Evolutionary conservation across 2,329 filamentous ascomycete genomes (phyloP), one percentile per base, ranked within the genome.

Genomic region (Colletotrichum lentis): DNA sequence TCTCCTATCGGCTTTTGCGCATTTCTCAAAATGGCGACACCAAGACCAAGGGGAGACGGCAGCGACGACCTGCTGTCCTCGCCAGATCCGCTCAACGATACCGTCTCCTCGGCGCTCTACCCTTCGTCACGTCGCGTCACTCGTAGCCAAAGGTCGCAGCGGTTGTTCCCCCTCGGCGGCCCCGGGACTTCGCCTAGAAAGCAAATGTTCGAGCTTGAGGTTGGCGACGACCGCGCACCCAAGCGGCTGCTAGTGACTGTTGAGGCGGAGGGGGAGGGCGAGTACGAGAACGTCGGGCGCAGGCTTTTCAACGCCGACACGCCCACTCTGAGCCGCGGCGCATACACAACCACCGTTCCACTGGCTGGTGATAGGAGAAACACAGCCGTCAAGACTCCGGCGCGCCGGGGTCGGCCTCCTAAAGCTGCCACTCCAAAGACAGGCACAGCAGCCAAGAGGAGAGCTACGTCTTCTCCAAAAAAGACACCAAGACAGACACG

Each of bases 131-230:
- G 61, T 56, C 70, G 70, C 57, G 73, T 77, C 65, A 82, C 84
- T 20, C 81, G 80, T 47, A 85, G 81, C 72, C 80, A 81, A 53
- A 76, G 77, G 20, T 78, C 81, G 14, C 75, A 76, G 67, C 75
- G 77, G 35, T 79, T 82, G 70, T 68, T 77, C 24, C 77, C 81
- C 39, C 73, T 81, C 64, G 73, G 71, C 44, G 68, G 70, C 27
- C 53, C 47, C 35, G 70, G 70, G 20, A 74, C 73, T 18, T 87
- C 86, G 49, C 85, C 86, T 46, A 79, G 84, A 56, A 88, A 86
- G 77, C 85, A 83, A 73, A 86, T 80, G 52, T 87, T 87, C 70
- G 82, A 86, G 74, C 81, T 88, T 41, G 84, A 87, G 70, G 84
- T 86, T 31, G 85, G 85, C 54, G 78, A 84, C 71, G 79, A 80